Base-by-base conservation (phyloP, 148 eudicot genomes). In the Heliamphora exappendiculata region DNA sequence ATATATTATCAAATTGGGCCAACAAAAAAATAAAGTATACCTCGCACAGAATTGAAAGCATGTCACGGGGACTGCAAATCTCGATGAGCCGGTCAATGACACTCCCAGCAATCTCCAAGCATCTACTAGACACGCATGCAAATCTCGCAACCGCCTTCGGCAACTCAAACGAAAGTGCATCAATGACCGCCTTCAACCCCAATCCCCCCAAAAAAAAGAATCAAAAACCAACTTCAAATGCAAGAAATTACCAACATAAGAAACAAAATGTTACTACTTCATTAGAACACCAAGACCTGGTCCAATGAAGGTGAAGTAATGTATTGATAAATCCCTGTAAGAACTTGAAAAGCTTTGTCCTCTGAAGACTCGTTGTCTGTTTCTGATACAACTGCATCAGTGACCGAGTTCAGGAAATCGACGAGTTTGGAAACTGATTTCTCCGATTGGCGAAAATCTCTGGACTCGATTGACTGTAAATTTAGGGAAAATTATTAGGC, bases 31-130 rank as follows among this genome's bases (percentile, higher is more conserved):
- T 3, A 78, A 51, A 58, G 3, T 44, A 70, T 90, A 94, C 98
- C 93, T 89, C 97, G 28, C 92, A 88, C 20, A 90, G 82, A 68
- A 92, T 82, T 0, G 97, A 66, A 74, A 92, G 82, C 94, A 94
- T 89, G 41, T 92, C 98, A 13, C 98, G 92, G 26, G 98, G 91
- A 77, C 77, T 82, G 79, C 98, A 94, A 74, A 70, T 85, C 60
- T 78, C 83, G 0, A 83, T 77, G 69, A 94, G 88, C 24, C 58
- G 67, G 63, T 87, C 81, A 58, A 94, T 82, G 67, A 89, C 60
- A 73, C 71, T 71, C 60, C 80, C 88, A 73, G 90, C 89, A 76
- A 90, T 77, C 79, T 85, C 91, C 44, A 59, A 76, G 79, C 91
- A 90, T 76, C 92, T 90, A 33, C 13, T 71, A 22, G 98, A 94